Base-by-base conservation (phyloP, 192 early-diverging fungal species). In the Coemansia interrupta region DNA sequence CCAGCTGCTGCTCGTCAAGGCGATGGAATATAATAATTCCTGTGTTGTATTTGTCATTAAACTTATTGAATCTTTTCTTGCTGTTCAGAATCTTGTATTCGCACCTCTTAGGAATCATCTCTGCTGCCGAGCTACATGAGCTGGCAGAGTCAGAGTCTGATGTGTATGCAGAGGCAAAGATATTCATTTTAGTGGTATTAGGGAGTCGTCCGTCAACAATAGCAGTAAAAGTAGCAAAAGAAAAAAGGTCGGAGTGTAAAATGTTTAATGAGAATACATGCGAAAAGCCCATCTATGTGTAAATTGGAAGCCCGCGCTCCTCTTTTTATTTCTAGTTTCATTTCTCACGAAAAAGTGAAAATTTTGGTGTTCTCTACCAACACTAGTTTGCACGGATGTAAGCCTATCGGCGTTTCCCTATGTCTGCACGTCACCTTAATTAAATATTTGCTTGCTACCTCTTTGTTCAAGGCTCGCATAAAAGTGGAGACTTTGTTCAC, bases 11-110 rank as follows among this genome's bases (percentile, higher is more conserved):
- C 7, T 54, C n/a, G 32, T 54, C 52, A 11, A 54, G 30, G 4
- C 38, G 52, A 36, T 54, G 52, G 38, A 54, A 54, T 6, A 54
- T 54, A 18, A 54, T 18, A 30, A 54, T 54, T 2, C 52, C 52
- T 19, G 30, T 40, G 7, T 4, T 22, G 38, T 54, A 54, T 19
- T 54, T 54, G 0, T 39, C 20, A 36, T 54, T 54, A 20, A 54
- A 54, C 36, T 54, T 54, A 22, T 22, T 32, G 52, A 54, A 54
- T n/a, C 52, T n/a, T 18, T 40, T 40, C 39, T 40, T 30, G 36
- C 38, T 54, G 19, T 54, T 40, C 3, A 54, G 36, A 13, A 54
- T 30, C 36, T 54, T 54, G 52, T 40, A 54, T 17, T 54, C 52
- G 52, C 19, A 40, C 14, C 39, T 54, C 17, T 20, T 54, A 2